Conservation (phyloP, 148 eudicot genomes). For the Selenicereus undatus region DNA sequence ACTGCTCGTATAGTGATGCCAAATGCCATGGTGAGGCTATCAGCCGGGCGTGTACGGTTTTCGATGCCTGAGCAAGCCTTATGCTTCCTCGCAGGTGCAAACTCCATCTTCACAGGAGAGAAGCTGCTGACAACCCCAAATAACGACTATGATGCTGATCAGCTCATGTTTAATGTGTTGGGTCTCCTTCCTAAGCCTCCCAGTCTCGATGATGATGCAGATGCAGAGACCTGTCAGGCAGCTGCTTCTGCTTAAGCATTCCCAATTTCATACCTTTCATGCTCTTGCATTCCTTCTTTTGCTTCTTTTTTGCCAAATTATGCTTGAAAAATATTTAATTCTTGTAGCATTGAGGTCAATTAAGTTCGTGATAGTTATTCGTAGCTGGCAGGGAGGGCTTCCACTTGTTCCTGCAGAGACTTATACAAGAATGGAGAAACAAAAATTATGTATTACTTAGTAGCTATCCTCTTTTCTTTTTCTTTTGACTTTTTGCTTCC, state of each 20-base stretch:
- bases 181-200: conserved; percentile 90
- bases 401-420: too few relatives aligned
- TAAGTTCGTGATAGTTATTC: too few relatives aligned
- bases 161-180: conserved; percentile 81
- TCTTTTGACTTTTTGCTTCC: too few relatives aligned
- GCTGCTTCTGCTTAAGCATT: conserved; percentile 45
- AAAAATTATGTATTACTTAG: too few relatives aligned
- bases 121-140: conserved; percentile 93
- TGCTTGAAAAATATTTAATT: background rate
- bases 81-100: conserved; percentile 96
- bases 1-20: conserved; percentile 97
- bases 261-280: background rate
- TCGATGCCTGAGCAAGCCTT: conserved; percentile 90
- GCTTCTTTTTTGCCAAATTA: background rate
- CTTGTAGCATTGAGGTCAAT: background rate
- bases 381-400: background rate
- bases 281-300: background rate
- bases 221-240: conserved; percentile 35
- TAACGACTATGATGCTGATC: conserved; percentile 89
- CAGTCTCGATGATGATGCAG: conserved; percentile 40
- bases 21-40: conserved; percentile 86
- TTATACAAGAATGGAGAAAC: too few relatives aligned
- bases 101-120: conserved; percentile 95
- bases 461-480: too few relatives aligned
- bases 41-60: conserved; percentile 92